Evolutionary conservation across 2,329 filamentous ascomycete genomes (phyloP).

Genomic region (Uncinocarpus reesii): DNA sequence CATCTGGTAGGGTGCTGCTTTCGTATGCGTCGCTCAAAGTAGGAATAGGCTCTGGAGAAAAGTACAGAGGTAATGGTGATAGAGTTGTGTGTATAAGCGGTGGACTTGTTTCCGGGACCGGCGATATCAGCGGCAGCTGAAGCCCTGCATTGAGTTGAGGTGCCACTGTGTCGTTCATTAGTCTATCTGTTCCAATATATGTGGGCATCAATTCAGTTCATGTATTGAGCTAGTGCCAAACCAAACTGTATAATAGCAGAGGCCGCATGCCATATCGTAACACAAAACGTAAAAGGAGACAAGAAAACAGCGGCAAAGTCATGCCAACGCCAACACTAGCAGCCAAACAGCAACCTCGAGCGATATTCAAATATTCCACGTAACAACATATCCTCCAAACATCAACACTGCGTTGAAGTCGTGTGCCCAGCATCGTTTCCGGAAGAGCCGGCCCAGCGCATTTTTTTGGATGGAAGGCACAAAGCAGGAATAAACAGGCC

Average conservation of each 20-base stretch:
- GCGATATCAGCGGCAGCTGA: conserved; percentile 7
- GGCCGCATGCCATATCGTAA: no score
- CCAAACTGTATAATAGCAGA: no score
- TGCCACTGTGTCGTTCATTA: conserved; percentile 6
- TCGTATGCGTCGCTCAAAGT: neutral
- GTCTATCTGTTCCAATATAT: neutral
- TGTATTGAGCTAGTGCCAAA: no score
- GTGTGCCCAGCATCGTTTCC: neutral
- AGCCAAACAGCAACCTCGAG: no score
- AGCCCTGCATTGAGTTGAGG: conserved; percentile 5
- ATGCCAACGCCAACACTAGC: no score
- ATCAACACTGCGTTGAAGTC: neutral
- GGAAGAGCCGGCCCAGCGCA: neutral
- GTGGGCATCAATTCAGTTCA: neutral
- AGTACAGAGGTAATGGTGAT: neutral
- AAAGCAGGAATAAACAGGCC: neutral
- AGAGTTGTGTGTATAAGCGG: conserved; percentile 4
- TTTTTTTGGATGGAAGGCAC: neutral
- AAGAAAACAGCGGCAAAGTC: no score
- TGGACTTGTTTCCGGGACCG: neutral
- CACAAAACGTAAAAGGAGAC: no score
- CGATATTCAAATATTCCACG: no score
- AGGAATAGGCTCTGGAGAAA: neutral
- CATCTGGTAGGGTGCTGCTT: neutral
- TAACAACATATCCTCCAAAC: no score